Evolutionary conservation across 148 eudicot genomes (phyloP).

Genomic region (Amaranthus palmeri): DNA sequence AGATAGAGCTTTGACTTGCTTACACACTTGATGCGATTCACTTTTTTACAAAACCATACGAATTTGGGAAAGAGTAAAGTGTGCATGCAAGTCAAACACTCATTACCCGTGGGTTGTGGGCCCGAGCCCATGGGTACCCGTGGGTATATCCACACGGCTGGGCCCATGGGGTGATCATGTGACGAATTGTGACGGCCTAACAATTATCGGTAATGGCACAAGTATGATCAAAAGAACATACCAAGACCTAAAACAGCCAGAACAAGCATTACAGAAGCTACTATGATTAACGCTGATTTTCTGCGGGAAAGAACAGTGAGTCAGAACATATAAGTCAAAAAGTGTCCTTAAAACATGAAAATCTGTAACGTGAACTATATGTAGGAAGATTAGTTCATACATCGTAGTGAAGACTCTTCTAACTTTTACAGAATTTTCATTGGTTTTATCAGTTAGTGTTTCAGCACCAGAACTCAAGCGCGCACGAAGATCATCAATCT

Average conservation of each 20-base stretch:
- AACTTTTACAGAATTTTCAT: constrained; percentile 58
- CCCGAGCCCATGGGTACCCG: no score
- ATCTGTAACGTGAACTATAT: neutral
- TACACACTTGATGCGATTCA: no score
- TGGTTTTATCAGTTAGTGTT: constrained; percentile 59
- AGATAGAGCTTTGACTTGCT: no score
- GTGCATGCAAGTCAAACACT: no score
- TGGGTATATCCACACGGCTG: no score
- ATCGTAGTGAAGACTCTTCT: constrained; percentile 63
- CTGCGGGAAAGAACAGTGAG: constrained; percentile 33
- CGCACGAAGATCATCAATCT: constrained; percentile 33
- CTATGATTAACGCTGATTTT: constrained; percentile 55
- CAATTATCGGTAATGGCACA: neutral
- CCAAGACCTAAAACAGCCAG: constrained; percentile 71
- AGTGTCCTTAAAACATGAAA: neutral
- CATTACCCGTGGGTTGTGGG: no score
- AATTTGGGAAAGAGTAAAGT: no score
- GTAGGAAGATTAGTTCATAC: constrained; percentile 38
- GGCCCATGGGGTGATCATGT: no score
- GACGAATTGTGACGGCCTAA: no score
- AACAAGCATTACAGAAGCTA: constrained; percentile 74
- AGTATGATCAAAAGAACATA: constrained; percentile 31
- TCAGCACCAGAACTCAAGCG: constrained; percentile 48
- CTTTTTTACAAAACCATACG: no score
- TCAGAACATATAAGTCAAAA: neutral